Conservation (phyloP, 1,284 basidiomycete species). For the Fomitiporia mediterranea region DNA sequence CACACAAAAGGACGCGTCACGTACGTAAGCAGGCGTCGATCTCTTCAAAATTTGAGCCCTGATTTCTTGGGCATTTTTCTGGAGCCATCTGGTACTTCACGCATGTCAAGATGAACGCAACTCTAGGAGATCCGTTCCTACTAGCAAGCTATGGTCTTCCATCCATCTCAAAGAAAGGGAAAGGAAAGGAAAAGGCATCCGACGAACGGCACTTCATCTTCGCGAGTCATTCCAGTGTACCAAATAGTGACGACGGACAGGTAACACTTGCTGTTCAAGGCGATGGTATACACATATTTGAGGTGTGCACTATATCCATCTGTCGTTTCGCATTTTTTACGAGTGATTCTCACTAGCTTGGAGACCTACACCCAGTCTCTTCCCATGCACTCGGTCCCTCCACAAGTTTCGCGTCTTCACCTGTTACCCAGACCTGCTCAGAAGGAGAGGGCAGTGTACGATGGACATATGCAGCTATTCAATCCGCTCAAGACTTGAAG, state of each 20-base stretch:
- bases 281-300: conserved; percentile 67
- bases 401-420: conserved; percentile 53
- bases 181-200: conserved; percentile 23
- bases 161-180: conserved; percentile 24
- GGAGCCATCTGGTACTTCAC: not conserved
- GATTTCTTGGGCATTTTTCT: not conserved
- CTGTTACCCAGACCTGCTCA: conserved; percentile 39
- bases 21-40: not conserved
- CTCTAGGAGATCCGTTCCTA: conserved; percentile 55
- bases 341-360: conserved; percentile 39
- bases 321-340: not conserved
- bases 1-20: not conserved
- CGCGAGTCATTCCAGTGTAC: conserved; percentile 36
- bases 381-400: conserved; percentile 66
- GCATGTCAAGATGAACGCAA: conserved; percentile 36
- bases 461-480: conserved; percentile 53
- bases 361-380: conserved; percentile 58
- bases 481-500: conserved; percentile 41
- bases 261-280: conserved; percentile 61
- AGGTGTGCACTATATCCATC: conserved; percentile 42
- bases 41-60: conserved; percentile 9
- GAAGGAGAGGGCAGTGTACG: conserved; percentile 37
- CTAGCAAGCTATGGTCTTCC: conserved; percentile 46
- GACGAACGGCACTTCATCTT: conserved; percentile 33
- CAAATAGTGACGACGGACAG: conserved; percentile 43